Conservation (phyloP, 2,329 filamentous ascomycete species). For the Microdochium paspali region DNA sequence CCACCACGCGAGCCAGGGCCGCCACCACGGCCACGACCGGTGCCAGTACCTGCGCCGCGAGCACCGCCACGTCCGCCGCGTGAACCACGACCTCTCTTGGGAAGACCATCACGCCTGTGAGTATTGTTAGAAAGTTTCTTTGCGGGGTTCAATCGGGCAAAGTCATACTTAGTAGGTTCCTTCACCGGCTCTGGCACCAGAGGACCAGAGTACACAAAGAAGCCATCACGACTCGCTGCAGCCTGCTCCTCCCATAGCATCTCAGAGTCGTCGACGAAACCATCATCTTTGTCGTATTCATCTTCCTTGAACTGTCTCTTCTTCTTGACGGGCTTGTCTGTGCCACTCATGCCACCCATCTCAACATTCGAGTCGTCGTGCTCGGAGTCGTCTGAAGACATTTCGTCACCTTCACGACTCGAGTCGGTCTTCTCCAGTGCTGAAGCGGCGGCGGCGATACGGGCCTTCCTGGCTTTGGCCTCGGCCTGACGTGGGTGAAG, state of each 20-base stretch:
- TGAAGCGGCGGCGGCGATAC: slow-evolving; percentile 81
- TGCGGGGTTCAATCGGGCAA: no score
- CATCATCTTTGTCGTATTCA: slow-evolving; percentile 75
- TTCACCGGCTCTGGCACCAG: slow-evolving; percentile 72
- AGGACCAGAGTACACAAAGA: slow-evolving; percentile 95
- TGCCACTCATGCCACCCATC: slow-evolving; percentile 60
- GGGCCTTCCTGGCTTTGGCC: slow-evolving; percentile 75
- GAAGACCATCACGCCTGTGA: slow-evolving; percentile 59
- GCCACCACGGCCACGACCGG: slow-evolving; percentile 32
- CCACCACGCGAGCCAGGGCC: slow-evolving; percentile 68
- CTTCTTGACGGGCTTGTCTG: slow-evolving; percentile 58
- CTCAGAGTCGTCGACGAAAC: slow-evolving; percentile 89
- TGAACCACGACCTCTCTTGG: slow-evolving; percentile 55
- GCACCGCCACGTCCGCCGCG: slow-evolving; percentile 38
- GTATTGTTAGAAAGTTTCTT: slow-evolving; percentile 22
- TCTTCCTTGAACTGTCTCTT: slow-evolving; percentile 75
- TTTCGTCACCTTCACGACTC: slow-evolving; percentile 66
- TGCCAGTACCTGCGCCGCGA: slow-evolving; percentile 49
- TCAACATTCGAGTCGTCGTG: slow-evolving; percentile 82
- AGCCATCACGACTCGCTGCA: slow-evolving; percentile 87
- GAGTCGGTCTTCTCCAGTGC: slow-evolving; percentile 70
- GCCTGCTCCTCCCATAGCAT: slow-evolving; percentile 92
- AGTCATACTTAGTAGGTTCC: slow-evolving; percentile 39
- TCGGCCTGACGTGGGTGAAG: slow-evolving; percentile 86
- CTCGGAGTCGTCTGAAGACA: slow-evolving; percentile 68